A percentile compares a stretch with the other conserved stretches of the same genome.
These are phyloP conservation scores for Platanthera guangdongensis DNA, from an alignment of 106 monocot genomes.

Conservation along the genomic window DNA sequence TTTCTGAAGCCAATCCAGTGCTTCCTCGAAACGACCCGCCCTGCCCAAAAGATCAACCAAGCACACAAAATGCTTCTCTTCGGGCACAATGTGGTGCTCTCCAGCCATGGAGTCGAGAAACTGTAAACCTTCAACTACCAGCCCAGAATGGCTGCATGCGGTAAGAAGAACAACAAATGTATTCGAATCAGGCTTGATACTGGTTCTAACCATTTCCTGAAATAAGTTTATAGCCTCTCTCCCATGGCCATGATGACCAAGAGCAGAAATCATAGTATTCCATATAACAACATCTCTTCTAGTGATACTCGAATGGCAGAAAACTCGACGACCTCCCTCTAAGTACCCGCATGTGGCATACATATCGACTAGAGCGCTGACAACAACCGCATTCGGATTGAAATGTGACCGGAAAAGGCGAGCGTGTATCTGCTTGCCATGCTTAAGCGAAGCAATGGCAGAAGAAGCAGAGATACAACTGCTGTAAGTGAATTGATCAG, in stretches of 20 bases:
- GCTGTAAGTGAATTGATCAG: conserved; percentile 68
- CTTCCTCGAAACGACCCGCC: conserved; percentile 46
- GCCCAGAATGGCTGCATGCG: conserved; percentile 62
- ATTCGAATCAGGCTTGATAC: conserved; percentile 36
- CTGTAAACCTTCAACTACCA: conserved; percentile 45
- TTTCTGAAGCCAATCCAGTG: conserved; percentile 32
- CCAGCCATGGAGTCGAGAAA: conserved; percentile 53
- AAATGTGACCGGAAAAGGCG: conserved; percentile 32
- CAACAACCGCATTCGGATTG: conserved; percentile 45
- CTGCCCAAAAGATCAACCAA: conserved; percentile 62
- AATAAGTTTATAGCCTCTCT: conserved; percentile 38
- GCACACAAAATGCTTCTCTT: conserved; percentile 61
- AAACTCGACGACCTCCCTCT: conserved; percentile 25
- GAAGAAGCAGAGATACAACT: conserved; percentile 63
- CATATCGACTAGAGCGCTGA: conserved; percentile 71
- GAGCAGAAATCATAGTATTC: conserved; percentile 68
- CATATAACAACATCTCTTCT: conserved; percentile 51
- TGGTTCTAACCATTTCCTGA: conserved; percentile 36
- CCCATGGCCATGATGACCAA: conserved; percentile 57
- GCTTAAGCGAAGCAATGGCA: conserved; percentile 32
- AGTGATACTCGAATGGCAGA: conserved; percentile 12
- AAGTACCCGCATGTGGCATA: conserved; percentile 87
- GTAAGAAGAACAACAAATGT: conserved; percentile 53
- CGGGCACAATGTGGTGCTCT: conserved; percentile 28
- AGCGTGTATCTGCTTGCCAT: conserved; percentile 74